A percentile compares a stretch with the other conserved stretches of the same genome.
Conservation (phyloP, 371 early-diverging fungal genomes). For the Coemansia sp. region DNA sequence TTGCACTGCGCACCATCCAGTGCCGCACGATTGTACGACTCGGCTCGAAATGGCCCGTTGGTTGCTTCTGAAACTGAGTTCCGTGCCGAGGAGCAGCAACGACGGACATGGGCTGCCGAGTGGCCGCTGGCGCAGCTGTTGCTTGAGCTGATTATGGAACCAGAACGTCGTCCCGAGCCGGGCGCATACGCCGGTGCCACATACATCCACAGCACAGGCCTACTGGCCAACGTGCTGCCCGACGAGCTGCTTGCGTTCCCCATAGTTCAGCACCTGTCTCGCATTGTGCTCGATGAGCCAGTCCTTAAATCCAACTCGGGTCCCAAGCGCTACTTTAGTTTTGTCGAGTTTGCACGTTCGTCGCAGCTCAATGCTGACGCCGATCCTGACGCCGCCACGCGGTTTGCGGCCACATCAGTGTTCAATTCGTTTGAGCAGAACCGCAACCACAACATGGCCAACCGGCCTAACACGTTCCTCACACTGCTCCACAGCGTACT, state of each 20-base stretch:
- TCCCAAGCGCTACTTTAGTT: slow-evolving; percentile 37
- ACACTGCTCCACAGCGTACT: slow-evolving; percentile 50
- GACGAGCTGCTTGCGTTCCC: slow-evolving; percentile 52
- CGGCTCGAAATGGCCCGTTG: slow-evolving; percentile 1
- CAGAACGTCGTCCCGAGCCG: slow-evolving; percentile 17
- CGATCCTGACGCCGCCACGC: not conserved
- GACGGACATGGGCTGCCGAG: slow-evolving; percentile 17
- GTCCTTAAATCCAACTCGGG: slow-evolving; percentile 21
- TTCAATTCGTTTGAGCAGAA: slow-evolving; percentile 51
- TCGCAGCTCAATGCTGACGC: not conserved
- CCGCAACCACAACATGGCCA: slow-evolving; percentile 30
- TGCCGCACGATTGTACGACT: slow-evolving; percentile 12
- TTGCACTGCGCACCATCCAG: slow-evolving; percentile 28
- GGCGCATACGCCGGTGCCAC: slow-evolving; percentile 23
- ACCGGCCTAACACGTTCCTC: slow-evolving; percentile 51
- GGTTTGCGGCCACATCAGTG: slow-evolving; percentile 30
- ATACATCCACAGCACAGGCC: slow-evolving; percentile 49
- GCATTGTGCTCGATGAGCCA: slow-evolving; percentile 36
- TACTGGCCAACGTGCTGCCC: slow-evolving; percentile 50
- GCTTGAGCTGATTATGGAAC: slow-evolving; percentile 47
- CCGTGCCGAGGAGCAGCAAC: slow-evolving; percentile 32
- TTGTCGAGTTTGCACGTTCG: slow-evolving; percentile 29
- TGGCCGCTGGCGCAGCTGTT: slow-evolving; percentile 45
- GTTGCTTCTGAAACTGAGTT: slow-evolving; percentile 35
- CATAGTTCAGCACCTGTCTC: slow-evolving; percentile 31